These are phyloP conservation scores for Cystobasidium ongulense DNA, from an alignment of 768 basidiomycete species.

Conservation along the genomic window DNA sequence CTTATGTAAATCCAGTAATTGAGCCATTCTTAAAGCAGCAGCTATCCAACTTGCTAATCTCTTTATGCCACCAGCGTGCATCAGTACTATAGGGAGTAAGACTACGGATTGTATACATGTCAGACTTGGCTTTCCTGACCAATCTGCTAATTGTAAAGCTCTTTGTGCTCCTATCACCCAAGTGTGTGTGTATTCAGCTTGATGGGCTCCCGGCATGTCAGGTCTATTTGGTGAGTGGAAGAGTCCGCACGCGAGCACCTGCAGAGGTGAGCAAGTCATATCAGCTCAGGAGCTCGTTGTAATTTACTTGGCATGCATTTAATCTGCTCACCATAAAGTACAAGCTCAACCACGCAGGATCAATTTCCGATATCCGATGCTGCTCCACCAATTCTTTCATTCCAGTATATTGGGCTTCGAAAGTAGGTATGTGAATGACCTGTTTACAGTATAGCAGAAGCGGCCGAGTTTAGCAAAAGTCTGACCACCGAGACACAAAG, in stretches of 20 bases:
- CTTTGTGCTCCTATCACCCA: conserved; percentile 27
- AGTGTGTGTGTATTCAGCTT: conserved; percentile 27
- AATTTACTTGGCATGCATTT: too few species aligned
- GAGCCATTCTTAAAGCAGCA: conserved; percentile 25
- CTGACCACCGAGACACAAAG: too few species aligned
- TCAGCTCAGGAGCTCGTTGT: too few species aligned
- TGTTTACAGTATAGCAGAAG: neutral
- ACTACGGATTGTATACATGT: conserved; percentile 28
- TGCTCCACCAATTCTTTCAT: conserved; percentile 23
- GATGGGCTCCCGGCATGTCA: conserved; percentile 17
- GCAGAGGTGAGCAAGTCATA: neutral
- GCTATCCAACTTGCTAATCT: conserved; percentile 26
- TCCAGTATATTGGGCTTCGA: conserved; percentile 17
- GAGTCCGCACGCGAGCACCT: conserved; percentile 25
- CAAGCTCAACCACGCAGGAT: conserved; percentile 27
- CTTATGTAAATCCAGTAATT: conserved; percentile 28
- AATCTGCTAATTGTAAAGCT: conserved; percentile 16
- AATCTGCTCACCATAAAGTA: conserved; percentile 26
- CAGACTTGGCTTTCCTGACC: conserved; percentile 22
- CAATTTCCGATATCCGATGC: conserved; percentile 6
- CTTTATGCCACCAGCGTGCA: conserved; percentile 30
- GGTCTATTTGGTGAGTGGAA: conserved; percentile 17
- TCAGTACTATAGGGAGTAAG: conserved; percentile 18
- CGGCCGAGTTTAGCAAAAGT: neutral
- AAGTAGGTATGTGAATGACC: conserved; percentile 22